A percentile compares a stretch with the other conserved stretches of the same genome.
These are phyloP conservation scores for Sporisorium sorghi DNA, from an alignment of 1,284 basidiomycete genomes.

Conservation along the genomic window DNA sequence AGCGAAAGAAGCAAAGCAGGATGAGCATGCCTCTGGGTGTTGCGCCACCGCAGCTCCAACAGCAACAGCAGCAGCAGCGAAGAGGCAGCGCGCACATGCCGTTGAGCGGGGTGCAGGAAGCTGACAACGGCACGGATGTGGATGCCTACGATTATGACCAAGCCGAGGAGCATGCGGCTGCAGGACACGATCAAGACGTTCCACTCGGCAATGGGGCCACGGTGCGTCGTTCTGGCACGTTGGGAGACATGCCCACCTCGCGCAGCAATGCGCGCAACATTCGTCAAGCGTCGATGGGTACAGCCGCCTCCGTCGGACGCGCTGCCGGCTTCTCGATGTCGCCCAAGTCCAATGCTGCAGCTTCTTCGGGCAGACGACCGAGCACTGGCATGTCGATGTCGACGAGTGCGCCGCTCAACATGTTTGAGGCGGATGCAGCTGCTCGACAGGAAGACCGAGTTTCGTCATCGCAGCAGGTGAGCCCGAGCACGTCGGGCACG, in stretches of 20 bases:
- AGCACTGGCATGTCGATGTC: conserved; percentile 46
- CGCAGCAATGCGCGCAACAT: conserved; percentile 14
- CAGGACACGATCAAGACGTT: conserved; percentile 39
- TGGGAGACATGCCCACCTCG: conserved; percentile 44
- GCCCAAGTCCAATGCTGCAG: conserved; percentile 23
- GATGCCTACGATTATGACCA: conserved; percentile 33
- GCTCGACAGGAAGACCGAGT: conserved; percentile 5
- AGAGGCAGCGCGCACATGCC: conserved; percentile 36
- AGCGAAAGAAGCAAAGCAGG: conserved; percentile 56
- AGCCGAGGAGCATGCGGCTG: conserved; percentile 21
- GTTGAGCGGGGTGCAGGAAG: conserved; percentile 36
- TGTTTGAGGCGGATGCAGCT: conserved; percentile 28
- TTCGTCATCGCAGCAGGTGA: conserved; percentile 27
- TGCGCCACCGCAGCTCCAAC: conserved; percentile 3
- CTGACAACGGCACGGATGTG: conserved; percentile 12
- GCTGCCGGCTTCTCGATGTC: conserved; percentile 49
- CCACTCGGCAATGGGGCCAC: conserved; percentile 25
- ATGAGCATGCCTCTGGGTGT: conserved; percentile 53
- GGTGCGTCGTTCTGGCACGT: conserved; percentile 47
- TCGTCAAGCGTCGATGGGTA: conserved; percentile 29
- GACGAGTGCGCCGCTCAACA: conserved; percentile 44
- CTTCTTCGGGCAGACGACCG: conserved; percentile 15
- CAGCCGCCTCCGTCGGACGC: conserved; percentile 45
- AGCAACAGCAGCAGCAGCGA: conserved; percentile 21
- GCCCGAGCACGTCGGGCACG: conserved; percentile 28